These are phyloP conservation scores for Periconia digitata DNA, from an alignment of 2,329 filamentous ascomycete species.

Conservation along the genomic window DNA sequence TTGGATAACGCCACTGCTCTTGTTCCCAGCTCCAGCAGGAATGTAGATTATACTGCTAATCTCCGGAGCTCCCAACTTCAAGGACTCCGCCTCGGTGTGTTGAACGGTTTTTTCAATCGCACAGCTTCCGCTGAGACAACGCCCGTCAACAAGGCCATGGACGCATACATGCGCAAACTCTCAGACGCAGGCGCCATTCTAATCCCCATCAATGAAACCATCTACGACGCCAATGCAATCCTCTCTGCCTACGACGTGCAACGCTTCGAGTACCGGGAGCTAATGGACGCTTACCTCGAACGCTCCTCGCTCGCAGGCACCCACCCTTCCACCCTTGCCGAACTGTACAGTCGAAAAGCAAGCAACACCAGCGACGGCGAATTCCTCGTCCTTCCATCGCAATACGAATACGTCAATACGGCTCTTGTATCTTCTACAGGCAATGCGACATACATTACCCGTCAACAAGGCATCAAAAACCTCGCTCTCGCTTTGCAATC, in stretches of 20 bases:
- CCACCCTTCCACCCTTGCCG: conserved; percentile 50
- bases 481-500: conserved; percentile 55
- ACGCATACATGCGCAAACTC: conserved; percentile 50
- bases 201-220: conserved; percentile 51
- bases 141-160: conserved; percentile 59
- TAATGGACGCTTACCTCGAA: conserved; percentile 59
- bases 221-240: conserved; percentile 58
- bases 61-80: conserved; percentile 40
- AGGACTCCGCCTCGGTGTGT: conserved; percentile 51
- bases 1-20: conserved; percentile 56
- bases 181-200: conserved; percentile 52
- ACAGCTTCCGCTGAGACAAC: conserved; percentile 56
- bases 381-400: conserved; percentile 62
- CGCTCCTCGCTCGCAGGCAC: conserved; percentile 45
- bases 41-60: conserved; percentile 51
- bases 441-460: conserved; percentile 53
- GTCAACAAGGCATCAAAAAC: conserved; percentile 53
- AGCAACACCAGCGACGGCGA: conserved; percentile 41
- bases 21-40: conserved; percentile 45
- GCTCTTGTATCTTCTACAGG: conserved; percentile 55
- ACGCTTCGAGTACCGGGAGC: conserved; percentile 60
- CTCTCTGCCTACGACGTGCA: conserved; percentile 59
- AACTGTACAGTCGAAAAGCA: conserved; percentile 50
- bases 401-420: conserved; percentile 58
- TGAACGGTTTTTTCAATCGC: conserved; percentile 62